Conservation (phyloP, 371 early-diverging fungal species). For the Nosema granulosis region DNA sequence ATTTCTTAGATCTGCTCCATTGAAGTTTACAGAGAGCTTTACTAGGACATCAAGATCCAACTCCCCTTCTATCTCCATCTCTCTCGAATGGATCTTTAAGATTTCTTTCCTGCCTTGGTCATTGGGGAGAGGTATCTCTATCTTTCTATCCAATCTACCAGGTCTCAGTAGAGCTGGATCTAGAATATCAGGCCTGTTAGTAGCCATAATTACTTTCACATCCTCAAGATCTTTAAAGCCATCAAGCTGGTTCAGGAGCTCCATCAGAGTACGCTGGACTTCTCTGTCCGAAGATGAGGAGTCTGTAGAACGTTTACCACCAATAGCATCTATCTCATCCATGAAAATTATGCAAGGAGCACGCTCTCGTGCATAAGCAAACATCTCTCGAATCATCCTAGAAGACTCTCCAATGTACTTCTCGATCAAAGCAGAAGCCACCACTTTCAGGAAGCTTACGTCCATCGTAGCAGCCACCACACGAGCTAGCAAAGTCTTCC, state of each 20-base stretch:
- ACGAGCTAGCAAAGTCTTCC: constrained; percentile 86
- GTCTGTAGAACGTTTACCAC: constrained; percentile 93
- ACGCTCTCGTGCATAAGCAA: constrained; percentile 92
- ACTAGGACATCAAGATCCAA: constrained; percentile 98
- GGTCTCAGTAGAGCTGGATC: constrained; percentile 97
- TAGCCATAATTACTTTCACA: constrained; percentile 99
- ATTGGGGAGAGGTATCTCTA: constrained; percentile 97
- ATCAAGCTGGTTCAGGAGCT: constrained; percentile 95
- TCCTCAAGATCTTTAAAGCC: constrained; percentile 90
- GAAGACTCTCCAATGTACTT: constrained; percentile 99
- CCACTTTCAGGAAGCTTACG: constrained; percentile 86
- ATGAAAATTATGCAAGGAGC: constrained; percentile 98
- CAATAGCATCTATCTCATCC: constrained; percentile 98
- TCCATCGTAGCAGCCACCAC: constrained; percentile 95
- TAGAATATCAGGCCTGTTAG: constrained; percentile 97
- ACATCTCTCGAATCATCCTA: constrained; percentile 92
- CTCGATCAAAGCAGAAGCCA: constrained; percentile 94
- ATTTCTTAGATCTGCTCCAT: constrained; percentile 98
- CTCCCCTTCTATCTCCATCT: constrained; percentile 85
- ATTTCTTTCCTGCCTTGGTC: constrained; percentile 95
- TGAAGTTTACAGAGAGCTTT: constrained; percentile 93
- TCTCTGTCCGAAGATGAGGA: constrained; percentile 99
- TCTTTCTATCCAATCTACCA: constrained; percentile 97
- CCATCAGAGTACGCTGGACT: constrained; percentile 98
- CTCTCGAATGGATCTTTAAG: constrained; percentile 95